phyloP scores from a whole-genome alignment of 164 flowering plant species.

The Sextonia rubra region DNA sequence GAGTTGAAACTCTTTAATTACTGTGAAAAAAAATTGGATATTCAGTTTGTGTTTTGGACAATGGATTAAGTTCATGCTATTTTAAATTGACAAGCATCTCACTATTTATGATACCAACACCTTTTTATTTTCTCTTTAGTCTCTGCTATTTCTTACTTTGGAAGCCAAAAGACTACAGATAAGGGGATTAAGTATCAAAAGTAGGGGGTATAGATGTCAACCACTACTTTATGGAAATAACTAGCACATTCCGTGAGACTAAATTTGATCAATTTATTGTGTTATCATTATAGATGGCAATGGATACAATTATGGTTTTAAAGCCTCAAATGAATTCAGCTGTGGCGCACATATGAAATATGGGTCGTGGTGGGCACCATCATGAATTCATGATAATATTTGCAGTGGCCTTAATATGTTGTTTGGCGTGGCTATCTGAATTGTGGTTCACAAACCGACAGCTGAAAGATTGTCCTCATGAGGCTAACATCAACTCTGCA shows the following conservation, averaged over 20 bases:
- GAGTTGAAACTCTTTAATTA: conserved; percentile 19
- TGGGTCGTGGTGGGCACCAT: no score
- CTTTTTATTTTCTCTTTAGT: not conserved
- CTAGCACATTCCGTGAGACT: not conserved
- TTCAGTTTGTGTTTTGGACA: no score
- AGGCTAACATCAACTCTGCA: no score
- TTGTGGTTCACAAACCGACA: not conserved
- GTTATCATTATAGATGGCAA: no score
- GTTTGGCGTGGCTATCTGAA: not conserved
- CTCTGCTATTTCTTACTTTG: not conserved
- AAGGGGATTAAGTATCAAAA: not conserved
- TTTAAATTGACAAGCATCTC: not conserved
- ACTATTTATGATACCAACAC: not conserved
- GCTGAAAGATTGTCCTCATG: no score
- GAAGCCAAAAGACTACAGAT: not conserved
- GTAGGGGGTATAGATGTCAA: not conserved
- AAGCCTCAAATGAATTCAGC: no score
- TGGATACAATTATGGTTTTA: no score
- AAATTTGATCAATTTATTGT: no score
- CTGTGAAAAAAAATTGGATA: not conserved
- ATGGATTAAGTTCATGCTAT: not conserved
- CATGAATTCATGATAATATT: no score
- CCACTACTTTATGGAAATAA: not conserved
- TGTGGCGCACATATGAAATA: no score
- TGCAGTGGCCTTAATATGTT: no score